phyloP scores from a whole-genome alignment of 371 early-diverging fungal genomes.

The Umbelopsis sp. region DNA sequence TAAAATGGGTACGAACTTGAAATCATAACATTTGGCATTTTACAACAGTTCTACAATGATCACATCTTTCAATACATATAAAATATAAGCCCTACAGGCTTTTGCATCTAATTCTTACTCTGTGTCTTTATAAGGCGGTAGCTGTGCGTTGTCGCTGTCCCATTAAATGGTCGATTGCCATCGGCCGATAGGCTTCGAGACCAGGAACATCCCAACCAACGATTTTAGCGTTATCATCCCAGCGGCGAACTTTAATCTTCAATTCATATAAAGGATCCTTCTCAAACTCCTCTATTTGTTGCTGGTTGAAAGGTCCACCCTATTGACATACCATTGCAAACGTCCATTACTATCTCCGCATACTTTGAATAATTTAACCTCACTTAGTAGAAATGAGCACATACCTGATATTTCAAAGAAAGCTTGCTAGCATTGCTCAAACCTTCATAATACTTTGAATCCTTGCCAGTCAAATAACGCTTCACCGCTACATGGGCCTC shows the following conservation, averaged over 20 bases:
- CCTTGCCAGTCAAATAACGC: slow-evolving; percentile 53
- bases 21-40: neutral
- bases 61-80: slow-evolving; percentile 1
- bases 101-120: neutral
- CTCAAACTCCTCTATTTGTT: slow-evolving; percentile 49
- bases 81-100: neutral
- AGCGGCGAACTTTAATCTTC: slow-evolving; percentile 54
- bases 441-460: slow-evolving; percentile 43
- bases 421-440: slow-evolving; percentile 54
- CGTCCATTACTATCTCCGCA: neutral
- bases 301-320: slow-evolving; percentile 50
- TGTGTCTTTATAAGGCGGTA: neutral
- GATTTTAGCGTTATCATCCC: slow-evolving; percentile 58
- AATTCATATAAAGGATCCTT: slow-evolving; percentile 48
- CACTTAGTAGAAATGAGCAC: neutral
- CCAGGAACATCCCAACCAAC: slow-evolving; percentile 45
- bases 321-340: neutral
- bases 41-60: neutral
- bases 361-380: neutral
- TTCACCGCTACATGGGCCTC: slow-evolving; percentile 61
- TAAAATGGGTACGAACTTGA: neutral
- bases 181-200: slow-evolving; percentile 45
- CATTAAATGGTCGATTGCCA: slow-evolving; percentile 39
- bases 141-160: neutral
- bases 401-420: slow-evolving; percentile 56